A percentile compares a stretch with the other conserved stretches of the same genome.
Evolutionary conservation across 1,284 basidiomycete genomes (phyloP).

Genomic region (Fomitopsis schrenkii): DNA sequence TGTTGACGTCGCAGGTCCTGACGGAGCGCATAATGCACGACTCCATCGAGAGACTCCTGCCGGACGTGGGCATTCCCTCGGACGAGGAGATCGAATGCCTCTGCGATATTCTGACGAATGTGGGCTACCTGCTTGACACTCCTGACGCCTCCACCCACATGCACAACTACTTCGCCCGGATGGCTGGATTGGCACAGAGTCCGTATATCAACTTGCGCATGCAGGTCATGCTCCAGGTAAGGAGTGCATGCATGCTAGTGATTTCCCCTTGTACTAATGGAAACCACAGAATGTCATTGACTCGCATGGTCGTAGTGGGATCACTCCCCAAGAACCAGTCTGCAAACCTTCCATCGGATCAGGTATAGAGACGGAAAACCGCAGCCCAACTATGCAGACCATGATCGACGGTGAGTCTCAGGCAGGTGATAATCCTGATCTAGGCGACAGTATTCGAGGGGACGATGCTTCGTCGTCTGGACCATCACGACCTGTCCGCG

Average conservation of each 20-base stretch:
- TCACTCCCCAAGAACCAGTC: conserved; percentile 42
- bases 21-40: conserved; percentile 70
- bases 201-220: conserved; percentile 80
- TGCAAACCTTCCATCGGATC: conserved; percentile 63
- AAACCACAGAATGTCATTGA: conserved; percentile 63
- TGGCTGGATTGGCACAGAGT: conserved; percentile 77
- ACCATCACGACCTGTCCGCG: too few species aligned
- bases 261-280: neutral
- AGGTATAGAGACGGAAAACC: too few species aligned
- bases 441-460: too few species aligned
- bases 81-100: conserved; percentile 97
- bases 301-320: conserved; percentile 81
- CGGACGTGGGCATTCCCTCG: conserved; percentile 90
- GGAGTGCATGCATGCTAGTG: conserved; percentile 13
- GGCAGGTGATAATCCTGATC: too few species aligned
- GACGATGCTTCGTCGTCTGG: too few species aligned
- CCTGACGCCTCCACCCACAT: conserved; percentile 79
- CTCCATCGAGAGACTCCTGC: conserved; percentile 91
- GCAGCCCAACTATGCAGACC: too few species aligned
- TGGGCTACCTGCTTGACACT: conserved; percentile 80
- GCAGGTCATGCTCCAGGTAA: conserved; percentile 91
- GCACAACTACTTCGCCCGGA: conserved; percentile 90
- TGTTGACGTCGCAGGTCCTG: conserved; percentile 86
- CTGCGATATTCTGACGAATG: conserved; percentile 88
- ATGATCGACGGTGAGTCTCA: too few species aligned